phyloP scores from a whole-genome alignment of 2,329 filamentous ascomycete species.

The Colletotrichum coccodes region DNA sequence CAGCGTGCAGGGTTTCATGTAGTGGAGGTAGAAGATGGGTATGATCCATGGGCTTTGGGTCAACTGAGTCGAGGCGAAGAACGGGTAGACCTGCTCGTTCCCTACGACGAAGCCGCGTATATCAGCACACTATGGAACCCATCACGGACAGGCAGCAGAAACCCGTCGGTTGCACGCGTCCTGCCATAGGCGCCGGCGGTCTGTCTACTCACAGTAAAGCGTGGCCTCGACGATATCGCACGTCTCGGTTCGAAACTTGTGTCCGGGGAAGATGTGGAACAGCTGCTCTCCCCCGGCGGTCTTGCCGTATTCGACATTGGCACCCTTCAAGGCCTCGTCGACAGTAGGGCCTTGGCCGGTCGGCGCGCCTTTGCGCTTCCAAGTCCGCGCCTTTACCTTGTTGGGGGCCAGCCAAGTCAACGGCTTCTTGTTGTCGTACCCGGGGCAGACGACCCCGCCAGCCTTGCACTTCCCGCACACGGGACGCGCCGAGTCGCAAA shows the following conservation, averaged over 20 bases:
- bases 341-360: not conserved
- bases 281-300: not conserved
- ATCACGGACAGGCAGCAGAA: no score
- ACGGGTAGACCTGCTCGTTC: slow-evolving; percentile 21
- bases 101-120: not conserved
- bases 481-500: slow-evolving; percentile 50
- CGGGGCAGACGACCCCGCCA: slow-evolving; percentile 47
- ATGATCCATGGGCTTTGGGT: slow-evolving; percentile 19
- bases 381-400: slow-evolving; percentile 33
- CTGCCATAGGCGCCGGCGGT: no score
- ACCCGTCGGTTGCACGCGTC: no score
- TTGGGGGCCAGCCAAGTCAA: slow-evolving; percentile 46
- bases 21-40: not conserved
- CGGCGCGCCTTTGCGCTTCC: slow-evolving; percentile 26
- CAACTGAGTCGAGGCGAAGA: slow-evolving; percentile 5
- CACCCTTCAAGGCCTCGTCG: not conserved
- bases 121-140: no score
- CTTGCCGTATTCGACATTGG: not conserved
- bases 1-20: not conserved
- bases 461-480: slow-evolving; percentile 47
- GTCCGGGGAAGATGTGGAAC: slow-evolving; percentile 6
- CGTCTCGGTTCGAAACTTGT: slow-evolving; percentile 7
- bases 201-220: slow-evolving; percentile 26
- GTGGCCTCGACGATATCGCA: slow-evolving; percentile 26
- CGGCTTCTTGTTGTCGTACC: slow-evolving; percentile 50